Conservation (phyloP, 2,329 filamentous ascomycete genomes). For the Fusarium buxicola region DNA sequence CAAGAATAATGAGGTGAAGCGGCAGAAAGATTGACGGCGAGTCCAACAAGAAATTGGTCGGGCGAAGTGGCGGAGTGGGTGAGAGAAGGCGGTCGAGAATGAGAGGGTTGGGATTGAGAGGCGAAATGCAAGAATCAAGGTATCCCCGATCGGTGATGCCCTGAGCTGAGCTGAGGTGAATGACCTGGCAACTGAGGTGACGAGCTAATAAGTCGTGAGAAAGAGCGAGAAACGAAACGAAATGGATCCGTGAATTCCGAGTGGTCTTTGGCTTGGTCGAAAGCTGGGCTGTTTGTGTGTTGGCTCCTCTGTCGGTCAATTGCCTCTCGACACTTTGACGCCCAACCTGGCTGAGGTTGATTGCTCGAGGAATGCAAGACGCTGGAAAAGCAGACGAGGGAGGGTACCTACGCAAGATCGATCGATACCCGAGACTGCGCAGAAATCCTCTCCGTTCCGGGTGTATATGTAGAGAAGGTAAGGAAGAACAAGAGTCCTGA, state of each 20-base stretch:
- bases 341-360: conserved; percentile 28
- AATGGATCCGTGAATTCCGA: conserved; percentile 22
- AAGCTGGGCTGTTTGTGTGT: conserved; percentile 34
- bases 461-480: conserved; percentile 12
- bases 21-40: conserved; percentile 21
- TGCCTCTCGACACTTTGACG: conserved; percentile 28
- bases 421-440: conserved; percentile 24
- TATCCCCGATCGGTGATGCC: conserved; percentile 33
- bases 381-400: conserved; percentile 15
- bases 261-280: conserved; percentile 22
- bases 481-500: conserved; percentile 17
- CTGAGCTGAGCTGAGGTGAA: conserved; percentile 25
- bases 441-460: conserved; percentile 18
- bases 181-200: conserved; percentile 14
- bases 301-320: conserved; percentile 34
- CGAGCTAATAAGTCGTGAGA: conserved; percentile 23
- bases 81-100: conserved; percentile 42
- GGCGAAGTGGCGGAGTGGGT: conserved; percentile 38
- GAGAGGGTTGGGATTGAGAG: conserved; percentile 34
- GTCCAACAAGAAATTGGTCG: conserved; percentile 27
- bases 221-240: conserved; percentile 6
- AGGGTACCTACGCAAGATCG: conserved; percentile 28
- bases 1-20: conserved; percentile 20
- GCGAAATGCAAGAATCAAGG: conserved; percentile 34
- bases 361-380: conserved; percentile 21